phyloP scores from a whole-genome alignment of 352 stramenopile genomes.

The Pilasporangium apinafurcum region DNA sequence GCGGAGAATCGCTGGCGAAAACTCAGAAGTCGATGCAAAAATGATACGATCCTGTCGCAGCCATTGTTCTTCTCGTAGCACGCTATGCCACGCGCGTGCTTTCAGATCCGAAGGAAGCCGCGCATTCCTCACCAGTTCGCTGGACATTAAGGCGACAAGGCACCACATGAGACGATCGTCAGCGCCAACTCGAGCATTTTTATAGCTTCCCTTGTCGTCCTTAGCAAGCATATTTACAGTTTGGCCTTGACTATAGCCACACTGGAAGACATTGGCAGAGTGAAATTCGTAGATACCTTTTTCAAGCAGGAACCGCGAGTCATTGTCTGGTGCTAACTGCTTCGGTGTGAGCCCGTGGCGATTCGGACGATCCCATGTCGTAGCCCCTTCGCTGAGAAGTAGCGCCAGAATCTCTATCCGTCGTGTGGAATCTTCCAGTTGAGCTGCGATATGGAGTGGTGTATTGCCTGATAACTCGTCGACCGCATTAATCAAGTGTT shows the following conservation, averaged over 20 bases:
- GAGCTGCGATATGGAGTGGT: conserved; percentile 41
- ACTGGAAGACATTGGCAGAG: conserved; percentile 7
- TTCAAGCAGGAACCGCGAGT: conserved; percentile 20
- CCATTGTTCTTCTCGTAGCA: conserved; percentile 52
- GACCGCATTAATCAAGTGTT: conserved; percentile 48
- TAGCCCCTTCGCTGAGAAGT: conserved; percentile 52
- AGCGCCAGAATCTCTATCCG: conserved; percentile 36
- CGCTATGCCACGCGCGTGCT: conserved; percentile 44
- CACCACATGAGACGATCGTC: conserved; percentile 33
- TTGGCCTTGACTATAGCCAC: neutral
- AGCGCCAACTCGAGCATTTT: conserved; percentile 3
- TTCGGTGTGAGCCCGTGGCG: conserved; percentile 41
- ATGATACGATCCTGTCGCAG: conserved; percentile 41
- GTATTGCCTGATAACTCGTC: conserved; percentile 50
- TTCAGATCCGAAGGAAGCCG: conserved; percentile 28
- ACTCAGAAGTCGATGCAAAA: conserved; percentile 37
- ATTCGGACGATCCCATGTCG: conserved; percentile 33
- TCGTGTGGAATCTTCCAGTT: conserved; percentile 39
- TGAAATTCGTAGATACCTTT: conserved; percentile 51
- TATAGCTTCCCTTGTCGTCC: neutral
- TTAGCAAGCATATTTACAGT: no score
- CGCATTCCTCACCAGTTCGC: conserved; percentile 28
- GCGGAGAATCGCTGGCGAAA: conserved; percentile 27
- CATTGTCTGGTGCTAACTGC: conserved; percentile 29
- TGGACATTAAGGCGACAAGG: conserved; percentile 42